Evolutionary conservation across 2,329 filamentous ascomycete genomes (phyloP).

Genomic region (Ceratocystis variospora): DNA sequence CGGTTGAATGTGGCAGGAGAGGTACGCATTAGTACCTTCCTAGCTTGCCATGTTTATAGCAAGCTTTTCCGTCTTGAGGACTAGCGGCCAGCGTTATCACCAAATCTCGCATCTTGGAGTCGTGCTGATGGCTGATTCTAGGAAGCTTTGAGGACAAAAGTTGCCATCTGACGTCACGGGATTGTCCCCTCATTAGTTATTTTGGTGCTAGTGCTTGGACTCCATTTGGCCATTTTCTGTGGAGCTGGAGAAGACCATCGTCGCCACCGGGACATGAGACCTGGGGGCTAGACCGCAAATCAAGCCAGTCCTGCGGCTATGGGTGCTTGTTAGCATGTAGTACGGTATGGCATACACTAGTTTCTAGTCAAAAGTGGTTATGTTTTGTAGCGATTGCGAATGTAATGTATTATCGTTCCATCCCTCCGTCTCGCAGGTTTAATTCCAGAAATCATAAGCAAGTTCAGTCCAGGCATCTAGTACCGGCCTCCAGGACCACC

Average conservation of each 20-base stretch:
- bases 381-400: neutral
- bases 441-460: neutral
- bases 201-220: neutral
- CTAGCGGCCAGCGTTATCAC: neutral
- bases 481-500: slow-evolving; percentile 8
- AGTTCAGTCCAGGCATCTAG: neutral
- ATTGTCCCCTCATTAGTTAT: neutral
- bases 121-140: slow-evolving; percentile 5
- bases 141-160: neutral
- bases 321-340: neutral
- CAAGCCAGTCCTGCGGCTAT: neutral
- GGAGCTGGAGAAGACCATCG: neutral
- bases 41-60: neutral
- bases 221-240: neutral
- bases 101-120: neutral
- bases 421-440: too few relatives aligned
- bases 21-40: neutral
- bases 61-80: neutral
- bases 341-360: neutral
- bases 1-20: neutral
- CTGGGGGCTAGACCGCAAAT: neutral
- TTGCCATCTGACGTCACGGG: slow-evolving; percentile 4
- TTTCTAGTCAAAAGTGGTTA: neutral
- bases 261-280: neutral
- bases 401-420: too few relatives aligned